Evolutionary conservation across 148 eudicot genomes (phyloP), one percentile per base, ranked within the genome.

Genomic region (Linanthus parryae): DNA sequence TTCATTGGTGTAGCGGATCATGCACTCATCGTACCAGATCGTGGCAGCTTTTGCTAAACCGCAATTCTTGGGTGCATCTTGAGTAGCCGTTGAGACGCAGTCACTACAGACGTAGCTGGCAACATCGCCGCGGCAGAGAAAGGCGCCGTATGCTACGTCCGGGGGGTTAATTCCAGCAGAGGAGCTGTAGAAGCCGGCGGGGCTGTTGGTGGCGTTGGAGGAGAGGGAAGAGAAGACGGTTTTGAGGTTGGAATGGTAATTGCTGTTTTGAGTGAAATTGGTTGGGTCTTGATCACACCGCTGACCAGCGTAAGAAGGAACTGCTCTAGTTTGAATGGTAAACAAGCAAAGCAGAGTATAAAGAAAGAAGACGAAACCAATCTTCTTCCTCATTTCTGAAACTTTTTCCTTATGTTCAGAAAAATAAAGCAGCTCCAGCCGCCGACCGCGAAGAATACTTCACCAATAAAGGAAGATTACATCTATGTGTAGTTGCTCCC

Each of bases 1-100:
- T n/a, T 8, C 21, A 37, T 71, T 33, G 0, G 69, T 62, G 76
- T 63, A 71, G 2, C 73, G 38, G 0, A 76, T 24, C 47, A 39
- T 48, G 49, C 77, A 76, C 26, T 57, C 45, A 26, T 68, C 71
- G 52, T 71, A 75, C 76, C 77, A 75, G 2, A 75, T 38, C 0
- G 31, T 12, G 18, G 56, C 76, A 2, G 14, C 21, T 18, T 56
- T 67, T 6, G 25, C 4, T 3, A 4, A 56, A 9, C 67, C 65
- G 16, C 77, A 71, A 1, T 2, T 0, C 1, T 5, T 2, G 6
- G 35, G 38, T 11, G 38, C 5, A 10, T 15, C 67, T 48, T 12
- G 41, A 5, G 20, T 28, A 0, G 73, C 71, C n/a, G 21, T 30
- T 1, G 15, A 5, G 1, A 71, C 71, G 21, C 76, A 75, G 20